These are phyloP conservation scores for Sarocladiaceae sp. DNA, from an alignment of 2,329 filamentous ascomycete species.

Conservation along the genomic window DNA sequence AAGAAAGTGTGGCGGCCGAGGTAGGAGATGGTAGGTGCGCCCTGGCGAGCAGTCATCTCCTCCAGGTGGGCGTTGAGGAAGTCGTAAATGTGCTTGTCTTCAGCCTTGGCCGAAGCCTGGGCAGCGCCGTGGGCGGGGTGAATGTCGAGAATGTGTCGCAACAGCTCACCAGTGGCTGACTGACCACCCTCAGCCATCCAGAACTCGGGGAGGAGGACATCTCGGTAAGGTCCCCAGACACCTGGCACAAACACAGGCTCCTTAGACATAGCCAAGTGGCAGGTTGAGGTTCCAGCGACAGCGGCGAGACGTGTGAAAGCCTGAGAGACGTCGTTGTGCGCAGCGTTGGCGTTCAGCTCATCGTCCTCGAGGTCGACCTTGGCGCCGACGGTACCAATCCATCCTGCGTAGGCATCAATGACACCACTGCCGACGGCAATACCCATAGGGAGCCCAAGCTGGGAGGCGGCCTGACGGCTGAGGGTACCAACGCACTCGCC, in stretches of 20 bases:
- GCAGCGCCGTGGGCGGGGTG: constrained; percentile 87
- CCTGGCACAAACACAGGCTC: constrained; percentile 91
- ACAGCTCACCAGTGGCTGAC: constrained; percentile 89
- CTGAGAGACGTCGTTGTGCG: constrained; percentile 83
- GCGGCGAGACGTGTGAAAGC: constrained; percentile 90
- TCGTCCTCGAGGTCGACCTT: constrained; percentile 73
- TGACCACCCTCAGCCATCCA: constrained; percentile 99
- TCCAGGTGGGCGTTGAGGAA: constrained; percentile 86
- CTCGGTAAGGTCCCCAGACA: constrained; percentile 95
- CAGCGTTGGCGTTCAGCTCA: constrained; percentile 60
- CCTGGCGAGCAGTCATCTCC: constrained; percentile 64
- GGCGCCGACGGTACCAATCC: constrained; percentile 98
- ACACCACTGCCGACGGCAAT: constrained; percentile 94
- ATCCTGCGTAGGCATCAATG: constrained; percentile 97
- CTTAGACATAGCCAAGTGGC: constrained; percentile 92
- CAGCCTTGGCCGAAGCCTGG: constrained; percentile 71
- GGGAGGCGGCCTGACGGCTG: constrained; percentile 74
- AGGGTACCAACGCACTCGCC: constrained; percentile 86
- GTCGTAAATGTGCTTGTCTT: constrained; percentile 88
- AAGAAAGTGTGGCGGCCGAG: constrained; percentile 95
- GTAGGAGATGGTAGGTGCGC: constrained; percentile 76
- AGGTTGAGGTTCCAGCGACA: constrained; percentile 95
- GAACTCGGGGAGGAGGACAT: constrained; percentile 84
- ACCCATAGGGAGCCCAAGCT: constrained; percentile 80
- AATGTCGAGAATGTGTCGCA: constrained; percentile 92